Base-by-base conservation (phyloP, 495 filamentous ascomycete species). In the Aspergillus ellipticus region DNA sequence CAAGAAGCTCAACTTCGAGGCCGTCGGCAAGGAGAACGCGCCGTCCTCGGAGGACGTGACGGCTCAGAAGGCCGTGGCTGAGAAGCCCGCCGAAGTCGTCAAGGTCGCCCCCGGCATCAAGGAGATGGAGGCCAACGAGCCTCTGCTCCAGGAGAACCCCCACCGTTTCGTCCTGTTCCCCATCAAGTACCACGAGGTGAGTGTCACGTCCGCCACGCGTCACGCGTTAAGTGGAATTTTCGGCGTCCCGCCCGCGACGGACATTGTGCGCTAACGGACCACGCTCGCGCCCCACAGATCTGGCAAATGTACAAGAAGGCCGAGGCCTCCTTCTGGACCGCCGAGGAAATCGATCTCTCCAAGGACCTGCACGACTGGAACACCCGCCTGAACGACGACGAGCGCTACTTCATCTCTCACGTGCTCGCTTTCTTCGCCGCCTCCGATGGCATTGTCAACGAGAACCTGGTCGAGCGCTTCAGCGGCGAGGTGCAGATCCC, bases 301-400 rank as follows among this genome's bases (percentile, higher is more conserved):
- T 98, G 94, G 94, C 95, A 97, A 75, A 97, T 98, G 93, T 98
- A 98, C 84, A 98, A 98, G 87, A 97, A 98, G 79, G 95, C 95
- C 63, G 93, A 97, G 74, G 94, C 94, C 21, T 97, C 95, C 35
- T 98, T 98, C 85, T 98, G 94, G 94, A 97, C 95, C 51, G 94
- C 94, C 53, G 94, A 98, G 71, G 94, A 98, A 79, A 97, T 98
- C 58, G 94, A 98, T 79, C 85, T 98, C 24, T 96, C 93, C 64
- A 97, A 98, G 79, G 94, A 98, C 73, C 82, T 96, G 21, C 89
- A 96, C 80, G 95, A 98, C 79, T 98, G 94, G 94, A 93, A 96
- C 82, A 93, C 97, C 81, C 83, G 86, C 62, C 77, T 98, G 61
- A 98, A 91, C 72, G 87, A 97, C 64, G 94, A 98, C 59, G 94